Percentiles rank a stretch among this genome's conserved stretches.
Conservation (phyloP, 2,329 filamentous ascomycete genomes). For the Botryotinia convoluta region DNA sequence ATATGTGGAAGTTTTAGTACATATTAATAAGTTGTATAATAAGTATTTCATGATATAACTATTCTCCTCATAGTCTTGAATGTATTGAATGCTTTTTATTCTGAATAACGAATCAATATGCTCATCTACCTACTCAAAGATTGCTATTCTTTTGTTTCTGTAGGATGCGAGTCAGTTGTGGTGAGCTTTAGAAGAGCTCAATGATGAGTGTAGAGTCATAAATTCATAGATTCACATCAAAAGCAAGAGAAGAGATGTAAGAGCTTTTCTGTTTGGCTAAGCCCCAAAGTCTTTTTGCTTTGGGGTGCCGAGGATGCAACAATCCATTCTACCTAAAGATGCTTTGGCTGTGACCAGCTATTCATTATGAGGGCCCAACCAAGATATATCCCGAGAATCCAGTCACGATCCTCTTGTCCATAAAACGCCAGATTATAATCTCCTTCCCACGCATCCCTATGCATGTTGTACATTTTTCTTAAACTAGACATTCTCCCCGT, state of each 20-base stretch:
- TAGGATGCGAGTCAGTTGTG: not conserved
- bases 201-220: not conserved
- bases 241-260: not conserved
- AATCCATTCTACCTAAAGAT: constrained; percentile 33
- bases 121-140: not conserved
- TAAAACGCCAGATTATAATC: constrained; percentile 26
- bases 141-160: not conserved
- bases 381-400: constrained; percentile 19
- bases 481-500: constrained; percentile 3
- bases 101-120: not conserved
- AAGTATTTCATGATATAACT: not conserved
- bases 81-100: not conserved
- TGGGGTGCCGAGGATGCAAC: constrained; percentile 29
- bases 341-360: constrained; percentile 5
- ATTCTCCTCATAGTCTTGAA: not conserved
- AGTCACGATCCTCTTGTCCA: constrained; percentile 7
- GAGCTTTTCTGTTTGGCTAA: constrained; percentile 9
- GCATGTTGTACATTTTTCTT: constrained; percentile 28
- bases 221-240: not conserved
- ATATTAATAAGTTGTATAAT: not conserved
- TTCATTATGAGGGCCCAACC: constrained; percentile 16
- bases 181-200: not conserved
- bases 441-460: constrained; percentile 10
- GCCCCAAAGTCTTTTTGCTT: constrained; percentile 32
- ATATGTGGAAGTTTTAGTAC: not conserved